phyloP scores from a whole-genome alignment of 2,329 filamentous ascomycete species.

The Bipolaris bicolor region DNA sequence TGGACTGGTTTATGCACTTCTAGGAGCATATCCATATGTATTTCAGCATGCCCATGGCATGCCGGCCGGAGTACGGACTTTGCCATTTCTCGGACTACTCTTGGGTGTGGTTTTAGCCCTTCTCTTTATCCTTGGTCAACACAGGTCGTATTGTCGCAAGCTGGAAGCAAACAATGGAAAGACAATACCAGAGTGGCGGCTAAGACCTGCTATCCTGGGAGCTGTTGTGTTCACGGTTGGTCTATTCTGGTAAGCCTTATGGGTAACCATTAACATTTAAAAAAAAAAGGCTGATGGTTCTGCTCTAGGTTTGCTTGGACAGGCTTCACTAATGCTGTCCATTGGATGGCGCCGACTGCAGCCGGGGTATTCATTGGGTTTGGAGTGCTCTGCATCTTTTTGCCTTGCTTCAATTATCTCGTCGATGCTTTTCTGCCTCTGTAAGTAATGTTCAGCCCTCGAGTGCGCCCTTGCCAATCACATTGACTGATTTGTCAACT shows the following conservation, averaged over 20 bases:
- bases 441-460: neutral
- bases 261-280: neutral
- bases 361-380: neutral
- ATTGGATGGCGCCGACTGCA: neutral
- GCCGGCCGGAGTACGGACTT: neutral
- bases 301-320: neutral
- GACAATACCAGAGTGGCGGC: neutral
- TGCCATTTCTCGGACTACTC: neutral
- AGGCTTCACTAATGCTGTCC: neutral
- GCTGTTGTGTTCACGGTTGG: neutral
- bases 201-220: neutral
- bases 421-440: neutral
- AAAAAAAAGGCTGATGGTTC: neutral
- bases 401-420: neutral
- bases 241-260: neutral
- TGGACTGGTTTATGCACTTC: neutral
- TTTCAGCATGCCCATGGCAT: neutral
- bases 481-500: neutral
- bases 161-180: neutral
- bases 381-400: neutral
- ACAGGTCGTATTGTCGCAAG: neutral
- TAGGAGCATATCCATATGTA: neutral
- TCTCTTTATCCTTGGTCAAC: neutral
- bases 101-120: neutral
- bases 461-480: neutral